phyloP scores from a whole-genome alignment of 169 alveolate species.

The Plasmodium vivax region DNA sequence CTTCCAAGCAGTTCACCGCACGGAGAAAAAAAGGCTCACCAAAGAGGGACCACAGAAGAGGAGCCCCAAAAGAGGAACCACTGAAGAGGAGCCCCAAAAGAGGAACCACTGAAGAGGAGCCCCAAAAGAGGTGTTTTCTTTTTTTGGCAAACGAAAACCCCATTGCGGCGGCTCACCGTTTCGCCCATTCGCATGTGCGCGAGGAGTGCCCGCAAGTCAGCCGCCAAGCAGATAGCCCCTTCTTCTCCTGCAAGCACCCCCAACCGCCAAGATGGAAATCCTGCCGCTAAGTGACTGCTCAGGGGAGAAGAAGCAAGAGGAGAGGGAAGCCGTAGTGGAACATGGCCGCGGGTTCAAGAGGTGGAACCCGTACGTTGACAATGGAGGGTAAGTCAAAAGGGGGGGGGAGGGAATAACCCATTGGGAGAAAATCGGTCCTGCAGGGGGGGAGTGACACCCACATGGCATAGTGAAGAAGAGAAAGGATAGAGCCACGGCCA shows the following conservation, averaged over 20 bases:
- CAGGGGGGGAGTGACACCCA: not conserved
- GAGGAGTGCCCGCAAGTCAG: constrained; percentile 11
- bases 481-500: not conserved
- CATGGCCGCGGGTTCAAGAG: constrained; percentile 37
- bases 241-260: not conserved
- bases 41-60: not conserved
- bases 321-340: constrained; percentile 28
- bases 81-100: not conserved
- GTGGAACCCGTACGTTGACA: constrained; percentile 83
- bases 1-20: not conserved
- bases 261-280: constrained; percentile 27
- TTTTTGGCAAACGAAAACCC: not conserved
- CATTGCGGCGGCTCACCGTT: not conserved
- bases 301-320: constrained; percentile 16
- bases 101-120: too few relatives aligned
- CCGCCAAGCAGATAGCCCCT: constrained; percentile 14
- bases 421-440: not conserved
- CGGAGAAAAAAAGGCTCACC: not conserved
- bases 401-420: not conserved
- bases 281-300: constrained; percentile 2
- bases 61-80: not conserved
- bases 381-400: constrained; percentile 81
- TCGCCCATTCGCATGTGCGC: not conserved
- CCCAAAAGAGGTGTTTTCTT: not conserved
- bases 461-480: not conserved